A percentile compares a stretch with the other conserved stretches of the same genome.
Conservation (phyloP, 306 rosid species). For the Trifolium repens region DNA sequence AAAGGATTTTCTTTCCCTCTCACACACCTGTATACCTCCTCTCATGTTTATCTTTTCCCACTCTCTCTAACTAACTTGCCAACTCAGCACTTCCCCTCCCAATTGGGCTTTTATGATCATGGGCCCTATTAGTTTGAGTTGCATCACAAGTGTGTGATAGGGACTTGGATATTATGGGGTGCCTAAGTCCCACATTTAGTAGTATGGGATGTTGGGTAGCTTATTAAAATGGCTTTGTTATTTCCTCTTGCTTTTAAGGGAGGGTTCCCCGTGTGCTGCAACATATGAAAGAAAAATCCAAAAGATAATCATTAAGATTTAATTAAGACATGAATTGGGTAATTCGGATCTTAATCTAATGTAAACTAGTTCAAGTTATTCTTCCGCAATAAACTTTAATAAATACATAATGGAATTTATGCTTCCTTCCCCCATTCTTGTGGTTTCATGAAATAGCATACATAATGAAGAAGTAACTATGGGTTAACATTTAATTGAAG, state of each 20-base stretch:
- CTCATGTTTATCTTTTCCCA: too few species aligned
- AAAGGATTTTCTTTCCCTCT: too few species aligned
- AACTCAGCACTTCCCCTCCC: too few species aligned
- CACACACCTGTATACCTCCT: too few species aligned
- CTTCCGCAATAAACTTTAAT: background rate
- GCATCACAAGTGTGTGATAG: background rate
- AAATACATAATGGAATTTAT: conserved; percentile 1
- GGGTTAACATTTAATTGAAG: conserved; percentile 1
- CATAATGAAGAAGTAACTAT: background rate
- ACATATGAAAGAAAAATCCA: conserved; percentile 1
- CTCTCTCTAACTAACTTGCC: too few species aligned
- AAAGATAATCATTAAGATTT: background rate
- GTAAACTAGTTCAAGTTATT: conserved; percentile 1
- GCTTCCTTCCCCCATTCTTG: background rate
- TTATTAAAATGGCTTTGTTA: background rate
- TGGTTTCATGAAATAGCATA: background rate
- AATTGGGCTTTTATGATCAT: too few species aligned
- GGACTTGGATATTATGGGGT: background rate
- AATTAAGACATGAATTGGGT: background rate
- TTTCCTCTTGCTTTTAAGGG: conserved; percentile 5
- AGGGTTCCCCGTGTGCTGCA: conserved; percentile 1
- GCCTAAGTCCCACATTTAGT: background rate
- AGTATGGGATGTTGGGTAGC: background rate
- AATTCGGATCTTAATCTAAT: background rate
- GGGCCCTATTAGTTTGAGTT: background rate